Conservation (phyloP, 163 green algal genomes). For the Volvox carteri region DNA sequence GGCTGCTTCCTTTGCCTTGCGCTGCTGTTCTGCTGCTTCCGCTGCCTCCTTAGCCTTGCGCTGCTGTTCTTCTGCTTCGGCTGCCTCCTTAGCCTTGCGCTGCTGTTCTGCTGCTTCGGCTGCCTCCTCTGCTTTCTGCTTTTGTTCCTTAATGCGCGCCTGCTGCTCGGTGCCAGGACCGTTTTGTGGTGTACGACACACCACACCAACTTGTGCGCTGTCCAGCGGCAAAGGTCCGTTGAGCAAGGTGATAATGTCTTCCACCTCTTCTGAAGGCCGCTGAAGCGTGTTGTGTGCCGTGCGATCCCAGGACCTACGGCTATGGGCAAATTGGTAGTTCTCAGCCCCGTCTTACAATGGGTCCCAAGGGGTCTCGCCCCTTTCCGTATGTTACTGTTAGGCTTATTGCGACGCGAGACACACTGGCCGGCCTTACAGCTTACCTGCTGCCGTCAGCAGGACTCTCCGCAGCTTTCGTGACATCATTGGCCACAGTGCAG, state of each 20-base stretch:
- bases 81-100: background rate
- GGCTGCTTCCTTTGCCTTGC: background rate
- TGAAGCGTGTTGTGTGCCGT: background rate
- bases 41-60: background rate
- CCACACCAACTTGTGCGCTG: background rate
- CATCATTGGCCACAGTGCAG: background rate
- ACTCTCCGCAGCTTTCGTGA: background rate
- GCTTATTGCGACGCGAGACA: too few relatives aligned
- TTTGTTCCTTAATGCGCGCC: background rate
- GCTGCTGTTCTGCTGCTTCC: background rate
- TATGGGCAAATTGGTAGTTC: too few relatives aligned
- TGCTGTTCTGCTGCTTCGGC: background rate
- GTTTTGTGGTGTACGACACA: background rate
- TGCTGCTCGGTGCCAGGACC: background rate
- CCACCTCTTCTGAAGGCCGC: conserved; percentile 40
- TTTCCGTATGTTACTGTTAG: too few relatives aligned
- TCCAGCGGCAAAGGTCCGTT: background rate
- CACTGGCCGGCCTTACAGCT: background rate
- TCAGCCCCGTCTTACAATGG: too few relatives aligned
- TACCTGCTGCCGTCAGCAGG: background rate
- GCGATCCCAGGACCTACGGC: background rate
- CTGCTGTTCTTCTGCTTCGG: background rate
- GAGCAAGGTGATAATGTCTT: conserved; percentile 51
- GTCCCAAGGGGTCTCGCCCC: too few relatives aligned
- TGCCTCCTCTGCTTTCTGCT: background rate